Percentiles rank a stretch among this genome's conserved stretches.
Conservation (phyloP, 768 basidiomycete genomes). For the Gloeopeniophorella convolvens region DNA sequence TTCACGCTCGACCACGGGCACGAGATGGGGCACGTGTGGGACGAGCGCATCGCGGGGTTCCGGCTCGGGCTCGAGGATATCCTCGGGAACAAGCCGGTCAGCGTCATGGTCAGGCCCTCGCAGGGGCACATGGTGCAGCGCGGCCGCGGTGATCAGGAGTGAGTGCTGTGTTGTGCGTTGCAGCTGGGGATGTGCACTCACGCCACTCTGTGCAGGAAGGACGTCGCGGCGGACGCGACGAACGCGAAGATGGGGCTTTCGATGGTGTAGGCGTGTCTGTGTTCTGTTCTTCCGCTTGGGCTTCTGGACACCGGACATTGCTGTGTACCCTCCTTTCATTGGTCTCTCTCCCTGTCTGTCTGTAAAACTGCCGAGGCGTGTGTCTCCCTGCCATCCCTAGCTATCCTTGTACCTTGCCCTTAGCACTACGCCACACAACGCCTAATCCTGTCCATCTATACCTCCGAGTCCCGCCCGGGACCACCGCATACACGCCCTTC, state of each 20-base stretch:
- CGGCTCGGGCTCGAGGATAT: conserved; percentile 42
- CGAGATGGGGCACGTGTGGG: conserved; percentile 32
- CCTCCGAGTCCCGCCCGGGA: too few species aligned
- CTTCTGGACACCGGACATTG: too few species aligned
- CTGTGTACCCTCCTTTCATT: too few species aligned
- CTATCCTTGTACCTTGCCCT: too few species aligned
- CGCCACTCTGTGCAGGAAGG: not conserved
- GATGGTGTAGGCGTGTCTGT: not conserved
- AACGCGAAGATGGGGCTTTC: not conserved
- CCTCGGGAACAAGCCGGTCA: conserved; percentile 32
- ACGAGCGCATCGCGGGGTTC: conserved; percentile 28
- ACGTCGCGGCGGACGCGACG: not conserved
- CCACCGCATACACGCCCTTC: too few species aligned
- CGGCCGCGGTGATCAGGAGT: not conserved
- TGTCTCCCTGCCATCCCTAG: too few species aligned
- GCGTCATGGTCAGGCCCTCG: conserved; percentile 7
- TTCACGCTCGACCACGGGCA: conserved; percentile 51
- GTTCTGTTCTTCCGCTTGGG: too few species aligned
- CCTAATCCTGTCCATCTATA: too few species aligned
- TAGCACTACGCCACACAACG: too few species aligned
- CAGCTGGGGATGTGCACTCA: not conserved
- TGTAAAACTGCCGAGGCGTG: too few species aligned
- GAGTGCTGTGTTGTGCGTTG: not conserved
- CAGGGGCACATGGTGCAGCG: not conserved
- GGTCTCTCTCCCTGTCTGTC: too few species aligned